Conservation (phyloP, 768 basidiomycete genomes). For the Suillus fuscotomentosus region DNA sequence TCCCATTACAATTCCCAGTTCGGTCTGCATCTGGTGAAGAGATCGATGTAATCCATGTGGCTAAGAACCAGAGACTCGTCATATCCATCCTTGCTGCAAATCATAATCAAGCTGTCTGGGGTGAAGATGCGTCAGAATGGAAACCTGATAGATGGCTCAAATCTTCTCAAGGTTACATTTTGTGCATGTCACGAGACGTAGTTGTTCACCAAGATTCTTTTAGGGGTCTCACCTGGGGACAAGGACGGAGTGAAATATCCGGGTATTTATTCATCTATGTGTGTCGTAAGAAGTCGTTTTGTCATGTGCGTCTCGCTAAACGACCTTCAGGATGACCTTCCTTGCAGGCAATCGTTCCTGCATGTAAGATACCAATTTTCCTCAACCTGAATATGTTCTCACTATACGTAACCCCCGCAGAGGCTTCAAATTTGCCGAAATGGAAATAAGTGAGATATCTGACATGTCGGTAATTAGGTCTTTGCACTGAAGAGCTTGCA, state of each 20-base stretch:
- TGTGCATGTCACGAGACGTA: not conserved
- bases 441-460: slow-evolving; percentile 46
- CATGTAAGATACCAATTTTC: slow-evolving; percentile 29
- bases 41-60: slow-evolving; percentile 32
- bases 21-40: slow-evolving; percentile 13
- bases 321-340: slow-evolving; percentile 41
- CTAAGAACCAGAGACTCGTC: slow-evolving; percentile 41
- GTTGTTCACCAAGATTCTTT: not conserved
- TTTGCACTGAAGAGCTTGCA: not conserved
- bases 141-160: slow-evolving; percentile 47
- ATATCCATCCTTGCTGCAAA: slow-evolving; percentile 42
- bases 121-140: slow-evolving; percentile 39
- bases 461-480: too few relatives aligned
- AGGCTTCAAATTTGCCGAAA: slow-evolving; percentile 44
- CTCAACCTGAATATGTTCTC: not conserved
- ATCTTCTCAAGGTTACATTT: slow-evolving; percentile 3
- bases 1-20: slow-evolving; percentile 32
- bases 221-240: slow-evolving; percentile 5
- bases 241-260: slow-evolving; percentile 27
- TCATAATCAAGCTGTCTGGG: slow-evolving; percentile 45
- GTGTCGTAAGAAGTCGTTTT: slow-evolving; percentile 15
- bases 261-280: slow-evolving; percentile 47
- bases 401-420: not conserved
- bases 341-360: slow-evolving; percentile 47
- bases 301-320: not conserved